phyloP scores from a whole-genome alignment of 495 filamentous ascomycete species.

The Hypoxylon intermedium region DNA sequence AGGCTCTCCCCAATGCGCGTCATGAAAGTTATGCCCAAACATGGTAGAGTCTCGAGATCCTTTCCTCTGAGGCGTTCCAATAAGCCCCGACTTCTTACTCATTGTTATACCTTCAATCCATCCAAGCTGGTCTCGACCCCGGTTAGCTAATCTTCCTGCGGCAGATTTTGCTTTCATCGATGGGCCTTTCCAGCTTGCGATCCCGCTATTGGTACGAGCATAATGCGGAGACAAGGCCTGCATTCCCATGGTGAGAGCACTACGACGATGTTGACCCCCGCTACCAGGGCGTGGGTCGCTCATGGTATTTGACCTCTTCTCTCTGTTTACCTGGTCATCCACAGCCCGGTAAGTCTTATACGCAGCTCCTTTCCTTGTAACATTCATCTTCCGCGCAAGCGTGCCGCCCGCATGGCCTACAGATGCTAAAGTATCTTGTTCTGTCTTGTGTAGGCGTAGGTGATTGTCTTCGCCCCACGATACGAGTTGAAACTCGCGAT shows the following conservation, averaged over 20 bases:
- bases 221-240: constrained; percentile 48
- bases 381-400: constrained; percentile 66
- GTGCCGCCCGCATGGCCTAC: constrained; percentile 81
- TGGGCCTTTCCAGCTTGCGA: constrained; percentile 55
- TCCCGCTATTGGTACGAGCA: constrained; percentile 43
- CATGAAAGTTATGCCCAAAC: constrained; percentile 52
- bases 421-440: constrained; percentile 65
- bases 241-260: constrained; percentile 54
- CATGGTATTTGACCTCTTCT: constrained; percentile 56
- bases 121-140: constrained; percentile 66
- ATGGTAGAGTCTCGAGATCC: constrained; percentile 52
- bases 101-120: constrained; percentile 97
- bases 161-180: constrained; percentile 70
- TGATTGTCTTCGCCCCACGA: constrained; percentile 90
- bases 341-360: constrained; percentile 82
- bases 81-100: constrained; percentile 58
- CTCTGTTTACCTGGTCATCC: constrained; percentile 58
- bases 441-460: constrained; percentile 78
- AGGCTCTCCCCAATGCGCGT: constrained; percentile 71
- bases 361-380: constrained; percentile 82
- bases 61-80: constrained; percentile 43
- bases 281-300: constrained; percentile 56
- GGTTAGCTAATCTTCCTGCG: constrained; percentile 66
- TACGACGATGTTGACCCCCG: constrained; percentile 46
- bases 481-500: constrained; percentile 91